Base-by-base conservation (phyloP, 2,329 filamentous ascomycete species). In the Saccharata proteae region DNA sequence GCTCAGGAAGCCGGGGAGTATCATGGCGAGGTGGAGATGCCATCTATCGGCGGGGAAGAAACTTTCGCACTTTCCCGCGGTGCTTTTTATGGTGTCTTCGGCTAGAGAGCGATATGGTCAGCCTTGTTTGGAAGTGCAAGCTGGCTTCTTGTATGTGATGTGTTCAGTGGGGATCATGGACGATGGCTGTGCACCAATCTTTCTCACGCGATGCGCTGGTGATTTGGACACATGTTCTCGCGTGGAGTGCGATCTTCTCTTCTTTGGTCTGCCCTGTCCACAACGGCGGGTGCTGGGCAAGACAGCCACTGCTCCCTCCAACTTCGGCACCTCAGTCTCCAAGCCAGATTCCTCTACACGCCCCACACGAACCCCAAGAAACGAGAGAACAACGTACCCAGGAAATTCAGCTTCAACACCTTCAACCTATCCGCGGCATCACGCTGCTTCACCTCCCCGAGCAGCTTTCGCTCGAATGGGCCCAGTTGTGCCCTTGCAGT, bases 1-100 rank as follows among this genome's bases (percentile, higher is more conserved):
- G 42, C 70, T 67, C 8, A 90, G 65, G 21, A 86, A 62, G 0
- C 82, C 83, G 0, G 82, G 79, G 3, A 85, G 57, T 17, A 71
- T 69, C 44, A 84, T 71, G 3, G 71, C 71, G 25, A 88, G 67
- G 37, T 75, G 78, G 9, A 90, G 34, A 18, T 36, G 34, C 26
- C 32, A 30, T n/a, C 16, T 24, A 17, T 26, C 14, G 1, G 30
- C 24, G 2, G 37, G 29, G 50, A 78, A 78, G 6, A 70, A 55
- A 5, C 57, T 47, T 14, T 58, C 57, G 16, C 74, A 74, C 27
- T 50, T 48, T 4, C 70, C 61, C 12, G 79, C 74, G 22, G 69
- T 65, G 27, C 57, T 45, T 22, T 59, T 54, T 36, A 90, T 69
- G 20, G 70, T 71, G 16, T 57, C 38, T 54, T 86, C 80, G 44